Percentiles rank a stretch among this genome's conserved stretches.
These are phyloP conservation scores for Astraeus odoratus DNA, from an alignment of 768 basidiomycete genomes.

Conservation along the genomic window DNA sequence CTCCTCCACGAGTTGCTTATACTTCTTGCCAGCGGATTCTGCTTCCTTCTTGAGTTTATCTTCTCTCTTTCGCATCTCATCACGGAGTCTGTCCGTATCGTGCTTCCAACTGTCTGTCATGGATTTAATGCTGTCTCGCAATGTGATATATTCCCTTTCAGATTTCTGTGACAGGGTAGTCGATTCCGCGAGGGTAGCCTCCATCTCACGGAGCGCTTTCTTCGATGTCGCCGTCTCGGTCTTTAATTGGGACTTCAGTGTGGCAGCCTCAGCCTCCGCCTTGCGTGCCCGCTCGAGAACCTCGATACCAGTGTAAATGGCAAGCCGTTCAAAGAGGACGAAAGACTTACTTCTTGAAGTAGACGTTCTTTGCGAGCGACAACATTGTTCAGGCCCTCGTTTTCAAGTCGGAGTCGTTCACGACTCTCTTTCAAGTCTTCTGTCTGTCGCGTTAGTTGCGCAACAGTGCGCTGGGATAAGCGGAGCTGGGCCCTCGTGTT, in stretches of 20 bases:
- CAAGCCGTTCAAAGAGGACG: not conserved
- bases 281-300: conserved; percentile 80
- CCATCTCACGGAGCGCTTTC: conserved; percentile 76
- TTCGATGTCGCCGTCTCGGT: conserved; percentile 65
- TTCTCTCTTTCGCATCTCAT: conserved; percentile 72
- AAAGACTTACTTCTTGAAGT: conserved; percentile 66
- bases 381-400: conserved; percentile 83
- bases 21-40: conserved; percentile 64
- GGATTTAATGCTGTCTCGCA: conserved; percentile 70
- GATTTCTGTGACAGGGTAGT: conserved; percentile 72
- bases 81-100: conserved; percentile 63
- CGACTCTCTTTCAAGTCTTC: conserved; percentile 86
- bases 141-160: conserved; percentile 74
- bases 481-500: conserved; percentile 80
- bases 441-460: conserved; percentile 75
- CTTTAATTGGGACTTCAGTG: conserved; percentile 68
- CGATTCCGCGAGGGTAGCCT: conserved; percentile 62
- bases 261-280: conserved; percentile 69
- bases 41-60: conserved; percentile 61
- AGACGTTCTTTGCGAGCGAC: conserved; percentile 83
- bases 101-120: conserved; percentile 68
- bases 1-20: conserved; percentile 56
- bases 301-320: conserved; percentile 26
- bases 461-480: conserved; percentile 75
- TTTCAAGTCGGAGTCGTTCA: conserved; percentile 76